phyloP scores from a whole-genome alignment of 2,329 filamentous ascomycete genomes.

The Colletotrichum siamense region DNA sequence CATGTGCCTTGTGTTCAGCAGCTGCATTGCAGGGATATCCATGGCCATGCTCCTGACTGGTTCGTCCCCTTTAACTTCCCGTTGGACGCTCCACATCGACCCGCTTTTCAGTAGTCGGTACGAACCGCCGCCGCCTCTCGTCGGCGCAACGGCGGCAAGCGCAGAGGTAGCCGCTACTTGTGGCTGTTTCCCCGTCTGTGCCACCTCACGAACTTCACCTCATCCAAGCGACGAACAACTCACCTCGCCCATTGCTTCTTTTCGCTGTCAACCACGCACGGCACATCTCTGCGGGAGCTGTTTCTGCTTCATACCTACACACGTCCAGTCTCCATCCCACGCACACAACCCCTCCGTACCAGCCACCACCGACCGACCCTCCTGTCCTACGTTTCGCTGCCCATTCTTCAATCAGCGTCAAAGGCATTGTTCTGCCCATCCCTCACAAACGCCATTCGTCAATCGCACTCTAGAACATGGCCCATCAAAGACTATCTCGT shows the following conservation, averaged over 20 bases:
- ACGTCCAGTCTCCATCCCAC: not conserved
- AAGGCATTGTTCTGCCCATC: not conserved
- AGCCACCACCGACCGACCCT: not conserved
- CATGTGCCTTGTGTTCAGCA: conserved; percentile 24
- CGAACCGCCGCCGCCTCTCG: not conserved
- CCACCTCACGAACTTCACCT: conserved; percentile 19
- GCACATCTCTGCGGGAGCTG: not conserved
- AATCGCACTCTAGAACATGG: not conserved
- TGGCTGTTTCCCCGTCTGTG: conserved; percentile 12
- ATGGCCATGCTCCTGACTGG: conserved; percentile 7
- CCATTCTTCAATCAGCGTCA: not conserved
- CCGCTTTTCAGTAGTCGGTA: conserved; percentile 3
- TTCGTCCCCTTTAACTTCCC: conserved; percentile 19
- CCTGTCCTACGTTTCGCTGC: not conserved
- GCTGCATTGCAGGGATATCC: conserved; percentile 15
- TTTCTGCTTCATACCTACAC: not conserved
- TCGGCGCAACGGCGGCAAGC: not conserved
- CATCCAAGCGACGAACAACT: not conserved
- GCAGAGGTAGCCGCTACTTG: conserved; percentile 11
- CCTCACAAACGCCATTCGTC: not conserved
- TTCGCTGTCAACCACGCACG: not conserved
- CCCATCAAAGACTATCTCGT: not conserved
- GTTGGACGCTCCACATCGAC: not conserved
- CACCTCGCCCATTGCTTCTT: not conserved
- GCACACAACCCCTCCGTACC: not conserved